These are phyloP conservation scores for Lumnitzera littorea DNA, from an alignment of 345 rosid species.

Conservation along the genomic window DNA sequence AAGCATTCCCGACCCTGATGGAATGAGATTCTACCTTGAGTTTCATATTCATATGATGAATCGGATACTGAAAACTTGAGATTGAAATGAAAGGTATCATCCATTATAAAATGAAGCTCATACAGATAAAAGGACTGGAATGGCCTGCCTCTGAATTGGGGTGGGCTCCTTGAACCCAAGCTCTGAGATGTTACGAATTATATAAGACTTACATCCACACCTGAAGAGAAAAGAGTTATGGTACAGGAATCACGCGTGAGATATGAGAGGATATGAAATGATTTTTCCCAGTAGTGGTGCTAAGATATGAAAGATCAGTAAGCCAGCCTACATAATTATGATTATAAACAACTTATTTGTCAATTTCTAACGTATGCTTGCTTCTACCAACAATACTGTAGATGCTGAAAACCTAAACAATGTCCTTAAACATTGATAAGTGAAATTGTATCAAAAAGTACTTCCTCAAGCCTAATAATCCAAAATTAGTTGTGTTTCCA, in stretches of 20 bases:
- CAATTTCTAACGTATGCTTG: too few relatives aligned
- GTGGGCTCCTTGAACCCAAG: constrained; percentile 94
- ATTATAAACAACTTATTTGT: too few relatives aligned
- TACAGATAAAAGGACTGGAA: constrained; percentile 82
- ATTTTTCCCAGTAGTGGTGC: neutral
- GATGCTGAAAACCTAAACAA: too few relatives aligned
- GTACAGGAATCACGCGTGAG: neutral
- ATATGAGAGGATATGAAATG: neutral
- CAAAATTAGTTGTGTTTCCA: neutral
- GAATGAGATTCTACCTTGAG: neutral
- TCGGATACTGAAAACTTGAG: too few relatives aligned
- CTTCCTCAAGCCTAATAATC: neutral
- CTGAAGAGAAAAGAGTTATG: constrained; percentile 23
- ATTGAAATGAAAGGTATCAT: neutral
- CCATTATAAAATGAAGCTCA: constrained; percentile 15
- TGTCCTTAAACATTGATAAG: too few relatives aligned
- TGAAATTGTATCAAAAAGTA: neutral
- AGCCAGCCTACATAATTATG: too few relatives aligned
- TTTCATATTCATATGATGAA: too few relatives aligned
- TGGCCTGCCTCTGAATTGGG: constrained; percentile 97
- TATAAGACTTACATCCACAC: constrained; percentile 54
- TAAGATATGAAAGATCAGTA: too few relatives aligned
- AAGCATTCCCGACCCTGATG: constrained; percentile 86
- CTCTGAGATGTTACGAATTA: constrained; percentile 61
- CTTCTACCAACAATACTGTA: too few relatives aligned